A percentile compares a stretch with the other conserved stretches of the same genome.
phyloP scores from a whole-genome alignment of 495 filamentous ascomycete species.

The Annulohypoxylon maeteangense region DNA sequence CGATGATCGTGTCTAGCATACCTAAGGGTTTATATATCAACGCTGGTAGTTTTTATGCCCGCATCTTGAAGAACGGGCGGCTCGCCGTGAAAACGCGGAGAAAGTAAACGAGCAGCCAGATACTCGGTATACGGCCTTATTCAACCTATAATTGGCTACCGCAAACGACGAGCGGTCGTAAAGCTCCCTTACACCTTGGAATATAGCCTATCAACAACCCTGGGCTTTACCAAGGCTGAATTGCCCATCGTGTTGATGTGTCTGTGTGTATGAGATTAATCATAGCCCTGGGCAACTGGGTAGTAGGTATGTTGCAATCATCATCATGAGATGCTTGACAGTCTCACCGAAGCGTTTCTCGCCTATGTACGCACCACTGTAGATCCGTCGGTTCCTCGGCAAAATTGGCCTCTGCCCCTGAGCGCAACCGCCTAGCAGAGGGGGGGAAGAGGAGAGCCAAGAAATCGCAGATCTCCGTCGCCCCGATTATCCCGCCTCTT shows the following conservation, averaged over 20 bases:
- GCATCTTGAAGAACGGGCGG: neutral
- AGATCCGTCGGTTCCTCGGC: constrained; percentile 30
- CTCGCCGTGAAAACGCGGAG: constrained; percentile 3
- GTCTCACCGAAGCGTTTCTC: constrained; percentile 1
- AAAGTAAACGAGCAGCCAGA: neutral
- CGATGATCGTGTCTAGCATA: neutral
- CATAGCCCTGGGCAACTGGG: neutral
- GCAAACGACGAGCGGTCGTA: neutral
- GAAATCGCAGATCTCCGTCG: constrained; percentile 9
- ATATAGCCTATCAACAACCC: neutral
- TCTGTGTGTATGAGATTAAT: neutral
- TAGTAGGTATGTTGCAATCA: neutral
- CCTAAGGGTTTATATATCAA: constrained; percentile 2
- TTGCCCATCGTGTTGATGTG: neutral
- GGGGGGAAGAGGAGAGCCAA: constrained; percentile 14
- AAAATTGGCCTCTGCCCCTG: neutral
- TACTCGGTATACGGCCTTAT: neutral
- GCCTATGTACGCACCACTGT: constrained; percentile 5
- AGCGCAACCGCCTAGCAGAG: neutral
- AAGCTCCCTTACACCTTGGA: neutral
- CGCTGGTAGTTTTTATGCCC: neutral
- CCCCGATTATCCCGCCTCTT: constrained; percentile 8
- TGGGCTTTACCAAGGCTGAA: neutral
- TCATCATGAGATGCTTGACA: neutral
- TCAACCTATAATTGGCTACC: neutral